A percentile compares a stretch with the other conserved stretches of the same genome.
phyloP scores from a whole-genome alignment of 495 filamentous ascomycete species.

The Tetracladium marchalianum region DNA sequence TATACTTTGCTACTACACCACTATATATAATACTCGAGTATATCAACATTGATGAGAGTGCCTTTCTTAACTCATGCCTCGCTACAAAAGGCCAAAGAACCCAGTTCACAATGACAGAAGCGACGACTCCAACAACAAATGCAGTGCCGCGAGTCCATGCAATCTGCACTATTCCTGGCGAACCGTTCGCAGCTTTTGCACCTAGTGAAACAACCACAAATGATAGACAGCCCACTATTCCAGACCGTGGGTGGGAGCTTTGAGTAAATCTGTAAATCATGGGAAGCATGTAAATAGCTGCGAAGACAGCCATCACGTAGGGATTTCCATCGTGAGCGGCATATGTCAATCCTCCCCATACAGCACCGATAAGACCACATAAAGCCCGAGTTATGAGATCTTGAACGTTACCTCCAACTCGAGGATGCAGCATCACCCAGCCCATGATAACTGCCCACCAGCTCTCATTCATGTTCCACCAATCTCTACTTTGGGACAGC shows the following conservation, averaged over 20 bases:
- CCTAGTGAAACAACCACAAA: constrained; percentile 45
- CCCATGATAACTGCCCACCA: constrained; percentile 51
- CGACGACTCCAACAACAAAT: constrained; percentile 39
- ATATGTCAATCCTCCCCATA: constrained; percentile 44
- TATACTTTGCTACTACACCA: constrained; percentile 45
- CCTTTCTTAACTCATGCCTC: constrained; percentile 46
- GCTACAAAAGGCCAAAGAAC: constrained; percentile 51
- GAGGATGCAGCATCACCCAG: constrained; percentile 50
- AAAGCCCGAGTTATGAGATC: constrained; percentile 39
- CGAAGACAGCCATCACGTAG: constrained; percentile 46
- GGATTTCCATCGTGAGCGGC: constrained; percentile 38
- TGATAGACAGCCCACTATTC: constrained; percentile 34
- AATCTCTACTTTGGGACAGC: constrained; percentile 28
- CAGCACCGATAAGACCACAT: constrained; percentile 36
- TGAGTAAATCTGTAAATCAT: constrained; percentile 49
- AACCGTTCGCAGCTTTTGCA: constrained; percentile 24
- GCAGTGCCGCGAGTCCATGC: constrained; percentile 38
- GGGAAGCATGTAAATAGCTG: constrained; percentile 44
- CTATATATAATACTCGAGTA: constrained; percentile 44
- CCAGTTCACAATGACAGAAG: constrained; percentile 45
- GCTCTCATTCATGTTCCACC: constrained; percentile 42
- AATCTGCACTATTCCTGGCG: constrained; percentile 27
- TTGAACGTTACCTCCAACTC: constrained; percentile 46
- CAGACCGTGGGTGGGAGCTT: constrained; percentile 38
- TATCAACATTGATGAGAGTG: constrained; percentile 42